Conservation (phyloP, 495 filamentous ascomycete genomes). For the Penicillium chermesinum region DNA sequence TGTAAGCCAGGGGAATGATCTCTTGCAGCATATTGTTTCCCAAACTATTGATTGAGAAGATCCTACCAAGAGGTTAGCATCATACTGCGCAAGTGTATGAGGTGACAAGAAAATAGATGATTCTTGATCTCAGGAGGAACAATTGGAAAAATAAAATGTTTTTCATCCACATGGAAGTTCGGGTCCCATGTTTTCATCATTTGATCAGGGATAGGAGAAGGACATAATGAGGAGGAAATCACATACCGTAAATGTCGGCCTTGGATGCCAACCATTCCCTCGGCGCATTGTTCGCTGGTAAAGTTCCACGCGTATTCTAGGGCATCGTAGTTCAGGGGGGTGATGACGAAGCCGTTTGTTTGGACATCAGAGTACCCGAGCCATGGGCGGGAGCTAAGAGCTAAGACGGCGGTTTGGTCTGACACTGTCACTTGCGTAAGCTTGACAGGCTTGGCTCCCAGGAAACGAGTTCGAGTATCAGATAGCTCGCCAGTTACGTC, state of each 20-base stretch:
- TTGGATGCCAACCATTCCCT: slow-evolving; percentile 95
- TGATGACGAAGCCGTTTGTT: slow-evolving; percentile 82
- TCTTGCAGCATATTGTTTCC: slow-evolving; percentile 84
- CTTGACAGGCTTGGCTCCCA: slow-evolving; percentile 82
- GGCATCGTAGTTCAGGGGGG: slow-evolving; percentile 79
- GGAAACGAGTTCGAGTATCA: slow-evolving; percentile 88
- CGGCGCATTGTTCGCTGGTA: slow-evolving; percentile 83
- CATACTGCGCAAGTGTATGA: not conserved
- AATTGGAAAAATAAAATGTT: slow-evolving; percentile 56
- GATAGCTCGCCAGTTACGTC: slow-evolving; percentile 91
- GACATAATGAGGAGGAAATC: slow-evolving; percentile 6
- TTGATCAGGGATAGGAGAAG: slow-evolving; percentile 20
- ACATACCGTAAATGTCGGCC: slow-evolving; percentile 83
- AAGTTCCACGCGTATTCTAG: slow-evolving; percentile 96
- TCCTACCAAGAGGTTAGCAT: slow-evolving; percentile 51
- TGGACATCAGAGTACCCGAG: slow-evolving; percentile 82
- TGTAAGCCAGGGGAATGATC: slow-evolving; percentile 83
- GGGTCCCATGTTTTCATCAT: slow-evolving; percentile 64
- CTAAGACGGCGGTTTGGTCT: slow-evolving; percentile 80
- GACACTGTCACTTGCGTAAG: slow-evolving; percentile 83
- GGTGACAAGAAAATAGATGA: not conserved
- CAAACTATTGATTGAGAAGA: slow-evolving; percentile 84
- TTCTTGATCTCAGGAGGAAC: slow-evolving; percentile 61
- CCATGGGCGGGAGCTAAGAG: slow-evolving; percentile 87
- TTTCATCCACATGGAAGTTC: slow-evolving; percentile 50